A percentile compares a stretch with the other conserved stretches of the same genome.
Evolutionary conservation across 306 rosid species (phyloP).

Genomic region (Cucumis melo): DNA sequence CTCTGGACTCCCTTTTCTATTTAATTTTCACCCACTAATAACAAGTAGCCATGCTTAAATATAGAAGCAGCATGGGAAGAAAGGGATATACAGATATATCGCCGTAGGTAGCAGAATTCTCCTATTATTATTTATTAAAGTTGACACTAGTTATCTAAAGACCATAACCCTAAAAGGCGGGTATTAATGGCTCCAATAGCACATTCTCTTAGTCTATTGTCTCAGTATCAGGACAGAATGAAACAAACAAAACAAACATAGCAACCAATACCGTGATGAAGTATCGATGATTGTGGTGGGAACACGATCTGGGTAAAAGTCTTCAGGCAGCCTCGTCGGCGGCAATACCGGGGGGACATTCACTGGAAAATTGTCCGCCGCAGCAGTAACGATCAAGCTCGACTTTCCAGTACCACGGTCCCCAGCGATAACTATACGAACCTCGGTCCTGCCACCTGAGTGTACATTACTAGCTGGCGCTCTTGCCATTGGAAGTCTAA

Average conservation of each 20-base stretch:
- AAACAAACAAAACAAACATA: not conserved
- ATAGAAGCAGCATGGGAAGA: not conserved
- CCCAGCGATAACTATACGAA: slow-evolving; percentile 89
- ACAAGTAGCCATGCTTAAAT: no score
- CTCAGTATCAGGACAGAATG: not conserved
- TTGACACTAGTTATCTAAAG: not conserved
- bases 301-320: slow-evolving; percentile 80
- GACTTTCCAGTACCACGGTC: slow-evolving; percentile 87
- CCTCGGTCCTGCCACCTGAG: slow-evolving; percentile 40
- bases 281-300: slow-evolving; percentile 87
- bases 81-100: not conserved
- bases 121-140: not conserved
- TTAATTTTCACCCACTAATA: not conserved
- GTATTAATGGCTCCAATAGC: not conserved
- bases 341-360: slow-evolving; percentile 76
- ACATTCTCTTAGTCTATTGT: not conserved
- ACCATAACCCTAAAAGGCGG: not conserved
- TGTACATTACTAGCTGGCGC: slow-evolving; percentile 35
- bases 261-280: slow-evolving; percentile 52
- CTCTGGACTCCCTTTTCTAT: not conserved
- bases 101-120: not conserved
- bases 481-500: slow-evolving; percentile 38
- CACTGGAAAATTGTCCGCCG: slow-evolving; percentile 59
- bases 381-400: slow-evolving; percentile 78
- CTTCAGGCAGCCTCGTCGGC: slow-evolving; percentile 75